Evolutionary conservation across 371 early-diverging fungal genomes (phyloP), one percentile per base, ranked within the genome.

Genomic region (Mucor mucedo): DNA sequence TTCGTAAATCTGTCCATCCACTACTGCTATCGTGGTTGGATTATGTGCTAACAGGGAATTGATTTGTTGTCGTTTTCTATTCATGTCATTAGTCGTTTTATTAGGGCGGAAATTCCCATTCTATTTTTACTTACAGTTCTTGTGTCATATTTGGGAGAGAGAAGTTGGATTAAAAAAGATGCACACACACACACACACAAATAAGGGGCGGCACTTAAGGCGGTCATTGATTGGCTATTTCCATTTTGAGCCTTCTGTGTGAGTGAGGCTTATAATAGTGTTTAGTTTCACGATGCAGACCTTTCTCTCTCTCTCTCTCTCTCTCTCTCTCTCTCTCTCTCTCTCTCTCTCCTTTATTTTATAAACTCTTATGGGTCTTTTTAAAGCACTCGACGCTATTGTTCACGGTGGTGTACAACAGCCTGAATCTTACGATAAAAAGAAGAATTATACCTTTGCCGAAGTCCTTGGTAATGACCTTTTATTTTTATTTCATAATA

Each of bases 371-470:
- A 72, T 77, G 73, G 74, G 71, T 0, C 40, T 77, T 21, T 68
- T 68, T 52, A 68, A 71, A 42, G 58, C 73, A 32, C 47, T 82
- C 30, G 77, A 79, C 63, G 60, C 76, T 4, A 61, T 82, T 16
- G 72, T 82, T 45, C 78, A 82, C 66, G 78, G 80, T 2, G 79
- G 79, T 59, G 68, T 78, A 7, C 60, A 66, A 14, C 90, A 89
- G 60, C 91, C 92, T 8, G 79, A 79, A 32, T 85, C 91, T 5
- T 89, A 89, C 63, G 85, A 85, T 65, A 86, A 85, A 69, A 90
- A 90, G 71, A 84, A 84, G 62, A 70, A 78, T 47, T 92, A 91
- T 68, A 77, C 77, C 3, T 84, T 92, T 59, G 84, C 81, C 27
- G 69, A 72, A 32, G 76, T 77, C 5, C 78, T 92, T 13, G 92